Percentiles rank a stretch among this genome's conserved stretches.
phyloP scores from a whole-genome alignment of 2,329 filamentous ascomycete genomes.

The Graphilbum sp. region DNA sequence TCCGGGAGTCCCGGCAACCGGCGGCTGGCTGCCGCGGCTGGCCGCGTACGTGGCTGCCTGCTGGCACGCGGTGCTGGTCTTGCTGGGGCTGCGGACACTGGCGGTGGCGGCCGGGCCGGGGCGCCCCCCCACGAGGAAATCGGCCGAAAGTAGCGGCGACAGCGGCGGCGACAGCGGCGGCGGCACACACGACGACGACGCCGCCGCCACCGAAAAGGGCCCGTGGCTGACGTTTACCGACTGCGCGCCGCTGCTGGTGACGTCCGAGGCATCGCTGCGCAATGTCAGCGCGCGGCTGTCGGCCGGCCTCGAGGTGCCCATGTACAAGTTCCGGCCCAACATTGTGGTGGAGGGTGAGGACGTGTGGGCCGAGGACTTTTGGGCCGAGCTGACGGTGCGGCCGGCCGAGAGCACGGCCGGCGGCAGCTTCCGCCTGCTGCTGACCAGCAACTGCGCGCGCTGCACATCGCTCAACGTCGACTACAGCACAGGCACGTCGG shows the following conservation, averaged over 20 bases:
- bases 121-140: too few relatives aligned
- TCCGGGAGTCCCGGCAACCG: conserved; percentile 1
- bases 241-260: conserved; percentile 57
- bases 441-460: conserved; percentile 55
- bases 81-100: not conserved
- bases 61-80: not conserved
- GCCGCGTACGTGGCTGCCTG: conserved; percentile 15
- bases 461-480: conserved; percentile 59
- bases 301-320: conserved; percentile 33
- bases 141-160: too few relatives aligned
- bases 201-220: not conserved
- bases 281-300: conserved; percentile 44
- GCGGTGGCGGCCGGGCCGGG: not conserved
- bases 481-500: conserved; percentile 45
- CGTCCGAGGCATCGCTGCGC: conserved; percentile 51
- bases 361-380: conserved; percentile 57
- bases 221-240: conserved; percentile 25
- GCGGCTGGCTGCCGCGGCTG: conserved; percentile 19
- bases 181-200: too few relatives aligned
- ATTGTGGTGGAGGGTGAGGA: conserved; percentile 46
- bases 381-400: conserved; percentile 40
- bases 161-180: too few relatives aligned
- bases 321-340: conserved; percentile 58
- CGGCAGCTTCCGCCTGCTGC: conserved; percentile 22
- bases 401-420: conserved; percentile 10